phyloP scores from a whole-genome alignment of 2,329 filamentous ascomycete genomes.

The Stagonosporopsis rhizophila region DNA sequence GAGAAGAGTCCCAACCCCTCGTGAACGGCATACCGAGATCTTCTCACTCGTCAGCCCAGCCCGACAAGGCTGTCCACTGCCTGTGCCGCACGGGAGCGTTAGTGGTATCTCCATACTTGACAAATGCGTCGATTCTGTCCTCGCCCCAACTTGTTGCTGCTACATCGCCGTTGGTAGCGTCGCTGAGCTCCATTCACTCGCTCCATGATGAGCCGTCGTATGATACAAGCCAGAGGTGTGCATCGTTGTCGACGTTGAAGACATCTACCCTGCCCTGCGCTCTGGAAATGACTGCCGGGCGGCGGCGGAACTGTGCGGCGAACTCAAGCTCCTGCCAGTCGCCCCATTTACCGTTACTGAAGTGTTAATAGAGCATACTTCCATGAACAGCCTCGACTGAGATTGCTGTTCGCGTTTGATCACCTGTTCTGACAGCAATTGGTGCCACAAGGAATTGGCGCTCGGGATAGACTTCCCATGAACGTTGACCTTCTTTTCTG shows the following conservation, averaged over 20 bases:
- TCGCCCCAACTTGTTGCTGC: background rate
- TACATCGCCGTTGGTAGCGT: background rate
- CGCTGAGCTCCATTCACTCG: background rate
- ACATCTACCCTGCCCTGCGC: background rate
- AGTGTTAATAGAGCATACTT: background rate
- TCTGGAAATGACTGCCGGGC: background rate
- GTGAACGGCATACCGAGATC: constrained; percentile 1
- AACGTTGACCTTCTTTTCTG: background rate
- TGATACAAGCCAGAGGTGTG: background rate
- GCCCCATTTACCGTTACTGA: background rate
- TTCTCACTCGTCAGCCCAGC: constrained; percentile 1
- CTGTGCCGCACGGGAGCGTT: constrained; percentile 6
- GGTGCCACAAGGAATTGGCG: background rate
- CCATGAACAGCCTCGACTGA: background rate
- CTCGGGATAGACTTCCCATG: background rate
- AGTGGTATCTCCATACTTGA: background rate
- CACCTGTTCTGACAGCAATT: background rate
- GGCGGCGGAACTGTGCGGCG: background rate
- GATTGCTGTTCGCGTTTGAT: background rate
- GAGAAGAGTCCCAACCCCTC: background rate
- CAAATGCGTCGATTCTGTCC: constrained; percentile 9
- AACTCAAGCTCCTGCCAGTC: background rate
- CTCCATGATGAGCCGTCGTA: background rate
- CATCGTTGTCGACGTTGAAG: background rate
- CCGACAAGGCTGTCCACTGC: background rate